A percentile compares a stretch with the other conserved stretches of the same genome.
Evolutionary conservation across 352 stramenopile species (phyloP).

Genomic region (Phytophthora boehmeriae): DNA sequence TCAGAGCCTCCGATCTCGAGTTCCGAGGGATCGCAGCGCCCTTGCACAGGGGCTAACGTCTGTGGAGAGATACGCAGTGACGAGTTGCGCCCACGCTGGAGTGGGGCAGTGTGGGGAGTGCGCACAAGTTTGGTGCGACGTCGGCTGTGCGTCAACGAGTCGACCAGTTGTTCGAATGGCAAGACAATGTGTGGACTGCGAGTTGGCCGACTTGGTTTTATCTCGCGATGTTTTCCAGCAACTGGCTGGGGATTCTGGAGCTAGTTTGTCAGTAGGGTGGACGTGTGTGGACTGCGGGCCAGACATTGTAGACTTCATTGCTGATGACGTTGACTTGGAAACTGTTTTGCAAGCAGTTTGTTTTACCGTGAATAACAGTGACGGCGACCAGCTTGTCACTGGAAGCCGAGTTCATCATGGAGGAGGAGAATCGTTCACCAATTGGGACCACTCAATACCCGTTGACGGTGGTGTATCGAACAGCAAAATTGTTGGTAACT

Average conservation of each 20-base stretch:
- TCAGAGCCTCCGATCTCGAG: background rate
- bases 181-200: conserved; percentile 10
- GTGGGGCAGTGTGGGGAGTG: conserved; percentile 22
- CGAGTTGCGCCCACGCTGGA: conserved; percentile 14
- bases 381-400: background rate
- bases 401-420: background rate
- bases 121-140: conserved; percentile 28
- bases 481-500: conserved; percentile 4
- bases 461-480: background rate
- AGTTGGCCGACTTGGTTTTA: conserved; percentile 18
- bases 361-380: background rate
- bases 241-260: background rate
- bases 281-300: conserved; percentile 24
- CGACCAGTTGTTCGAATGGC: conserved; percentile 28
- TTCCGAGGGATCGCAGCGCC: conserved; percentile 8
- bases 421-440: conserved; percentile 1
- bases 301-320: background rate
- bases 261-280: conserved; percentile 25
- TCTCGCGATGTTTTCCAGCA: conserved; percentile 7
- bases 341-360: background rate
- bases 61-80: conserved; percentile 11
- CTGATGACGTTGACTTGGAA: background rate
- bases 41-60: background rate
- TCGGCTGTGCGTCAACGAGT: background rate
- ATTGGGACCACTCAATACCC: conserved; percentile 6